Evolutionary conservation across 129 eudicot species (phyloP), one percentile per base, ranked within the genome.

Genomic region (Artemisia argyi): DNA sequence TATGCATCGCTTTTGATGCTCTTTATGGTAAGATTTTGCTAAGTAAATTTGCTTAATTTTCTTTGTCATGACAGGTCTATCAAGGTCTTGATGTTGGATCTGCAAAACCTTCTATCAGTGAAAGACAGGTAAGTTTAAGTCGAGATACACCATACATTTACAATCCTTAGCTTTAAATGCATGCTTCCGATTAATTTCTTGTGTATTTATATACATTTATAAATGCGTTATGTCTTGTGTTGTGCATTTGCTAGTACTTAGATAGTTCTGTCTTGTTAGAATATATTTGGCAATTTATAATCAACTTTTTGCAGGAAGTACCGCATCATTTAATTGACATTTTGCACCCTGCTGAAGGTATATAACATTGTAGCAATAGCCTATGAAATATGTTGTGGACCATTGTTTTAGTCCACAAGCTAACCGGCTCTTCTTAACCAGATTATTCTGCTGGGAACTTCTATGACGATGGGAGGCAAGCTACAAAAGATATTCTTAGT

Each of bases 271-370:
- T 11, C 19, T 68, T 14, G 59, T 30, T 63, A 8, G 54, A 12
- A 39, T n/a, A 11, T 9, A 7, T 13, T 7, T 35, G 44, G 0
- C 19, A 61, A 61, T 28, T 26, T 69, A 11, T 35, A 32, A 32
- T 11, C 75, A 20, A n/a, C n/a, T 24, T 18, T 61, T 30, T 83
- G 74, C 89, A 94, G 98, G 97, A 87, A 85, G 98, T 94, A 26
- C 82, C 83, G 14, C 98, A 94, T 78, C 98, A 94, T 83, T 81
- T 94, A 77, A 69, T 94, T 61, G 98, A 94, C 80, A 94, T 94
- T 66, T 84, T 94, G 76, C 97, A 94, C 71, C 97, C 98, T 58
- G 83, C 98, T 71, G 97, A 94, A 85, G 98, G 98, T 94, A 84
- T 72, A 16, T 68, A 64, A 1, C 10, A 1, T 39, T 60, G 3